Evolutionary conservation across 257 asterid genomes (phyloP).

Genomic region (Gentiana straminea): DNA sequence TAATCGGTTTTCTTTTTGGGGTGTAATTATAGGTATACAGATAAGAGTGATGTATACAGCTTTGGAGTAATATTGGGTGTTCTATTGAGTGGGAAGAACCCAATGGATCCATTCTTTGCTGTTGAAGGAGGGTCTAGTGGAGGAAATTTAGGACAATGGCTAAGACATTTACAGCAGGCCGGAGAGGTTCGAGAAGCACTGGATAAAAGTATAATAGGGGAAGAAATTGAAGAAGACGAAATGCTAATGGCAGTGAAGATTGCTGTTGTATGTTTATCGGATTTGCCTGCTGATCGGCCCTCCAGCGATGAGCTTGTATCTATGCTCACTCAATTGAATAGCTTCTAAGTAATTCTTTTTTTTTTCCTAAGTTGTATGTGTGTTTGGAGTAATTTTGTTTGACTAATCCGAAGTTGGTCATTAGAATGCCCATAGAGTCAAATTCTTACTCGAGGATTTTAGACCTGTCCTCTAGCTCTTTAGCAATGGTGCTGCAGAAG

Average conservation of each 20-base stretch:
- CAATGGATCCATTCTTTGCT: constrained; percentile 52
- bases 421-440: too few species aligned
- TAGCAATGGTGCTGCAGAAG: too few species aligned
- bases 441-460: too few species aligned
- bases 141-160: constrained; percentile 84
- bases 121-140: constrained; percentile 31
- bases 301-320: constrained; percentile 92
- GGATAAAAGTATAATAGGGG: constrained; percentile 70
- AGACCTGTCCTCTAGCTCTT: too few species aligned
- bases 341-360: constrained; percentile 34
- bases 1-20: background rate
- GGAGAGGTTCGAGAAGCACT: constrained; percentile 76
- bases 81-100: constrained; percentile 68
- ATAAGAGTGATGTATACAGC: constrained; percentile 87
- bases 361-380: background rate
- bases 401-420: too few species aligned
- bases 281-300: constrained; percentile 84
- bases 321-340: constrained; percentile 84
- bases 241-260: constrained; percentile 88
- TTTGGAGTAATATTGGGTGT: constrained; percentile 77
- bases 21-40: constrained; percentile 49
- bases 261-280: constrained; percentile 78
- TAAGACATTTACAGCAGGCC: constrained; percentile 61
- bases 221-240: constrained; percentile 78
- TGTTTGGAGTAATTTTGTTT: constrained; percentile 1